Evolutionary conservation across 2,329 filamentous ascomycete species (phyloP), one percentile per base, ranked within the genome.

Genomic region (Penicillium sumatraense): DNA sequence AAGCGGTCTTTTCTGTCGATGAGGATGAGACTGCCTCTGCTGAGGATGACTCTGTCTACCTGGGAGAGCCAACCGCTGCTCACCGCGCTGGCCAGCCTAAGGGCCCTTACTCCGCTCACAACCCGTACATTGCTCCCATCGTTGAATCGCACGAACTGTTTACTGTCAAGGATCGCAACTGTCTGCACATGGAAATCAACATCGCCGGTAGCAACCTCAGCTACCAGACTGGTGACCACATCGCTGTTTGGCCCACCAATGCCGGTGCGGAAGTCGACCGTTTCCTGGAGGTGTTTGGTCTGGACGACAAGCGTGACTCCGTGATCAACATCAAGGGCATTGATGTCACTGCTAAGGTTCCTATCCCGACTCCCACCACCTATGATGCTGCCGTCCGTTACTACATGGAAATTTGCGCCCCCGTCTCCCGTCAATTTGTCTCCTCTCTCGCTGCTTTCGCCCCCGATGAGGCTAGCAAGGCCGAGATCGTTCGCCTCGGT

Each of bases 231-330:
- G 95, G 95, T 73, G 96, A 99, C 72, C 96, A 99, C 75, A 90
- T 99, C 70, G 95, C 95, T 38, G 79, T 99, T 68, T 99, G 96
- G 96, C 95, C 96, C 33, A 96, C 91, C 48, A 99, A 99, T 75
- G 83, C 95, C 55, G 95, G 95, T 54, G 87, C 86, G 61, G 93
- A 98, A 75, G 93, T 97, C 42, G 91, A 98, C 68, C 87, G 91
- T 51, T 92, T 99, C 78, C 80, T 99, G 62, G 83, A 87, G 65
- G 83, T 95, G 51, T 83, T 96, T 61, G 91, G 86, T 59, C 84
- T 97, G 36, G 78, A 81, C 47, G 82, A 86, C 23, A 96, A 96
- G 81, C 86, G 89, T 57, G 79, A 96, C 75, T 83, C 82, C 1
- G 93, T 98, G 54, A 87, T 99, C 74, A 87, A 85, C 60, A 87